Base-by-base conservation (phyloP, 2,329 filamentous ascomycete genomes). In the Hypoxylon sp. region DNA sequence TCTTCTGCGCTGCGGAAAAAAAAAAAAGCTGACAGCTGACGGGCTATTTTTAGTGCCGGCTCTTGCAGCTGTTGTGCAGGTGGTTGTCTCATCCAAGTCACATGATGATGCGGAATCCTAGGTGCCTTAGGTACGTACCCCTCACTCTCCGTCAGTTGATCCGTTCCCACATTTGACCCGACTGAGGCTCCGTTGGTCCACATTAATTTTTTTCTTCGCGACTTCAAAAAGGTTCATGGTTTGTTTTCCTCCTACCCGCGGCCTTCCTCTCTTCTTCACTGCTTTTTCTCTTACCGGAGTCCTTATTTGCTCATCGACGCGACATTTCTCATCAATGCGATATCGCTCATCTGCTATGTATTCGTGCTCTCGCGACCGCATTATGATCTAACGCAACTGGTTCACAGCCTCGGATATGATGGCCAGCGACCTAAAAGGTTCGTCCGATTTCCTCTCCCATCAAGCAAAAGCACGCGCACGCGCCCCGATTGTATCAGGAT, bases 401-500 rank as follows among this genome's bases (percentile, higher is more conserved):
- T n/a, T n/a, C n/a, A 13, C 23, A 43, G 3, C 13, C 11, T 15
- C 24, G n/a, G n/a, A n/a, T n/a, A n/a, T n/a, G n/a, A n/a, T n/a
- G n/a, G n/a, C n/a, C 29, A 35, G 31, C 3, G 27, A 35, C 5
- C 5, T 18, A 54, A 27, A 43, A 51, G 58, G 58, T 62, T 55
- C 24, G 58, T 62, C 31, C 15, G n/a, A 21, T 27, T 55, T 55
- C 40, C 33, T 41, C 29, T 47, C 58, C 11, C 24, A 35, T 35
- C 54, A 43, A 46, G 48, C 53, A 49, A 21, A 27, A 37, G 27
- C 9, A 24, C 24, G 48, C 29, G 11, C n/a, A 20, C n/a, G 15
- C 48, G 45, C 64, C 63, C 74, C 76, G 78, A 79, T 68, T 83
- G 47, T 31, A 55, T 17, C 50, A 63, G 87, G 89, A 92, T 92